These are phyloP conservation scores for Fusarium liriodendri DNA, from an alignment of 2,329 filamentous ascomycete genomes.

Conservation along the genomic window DNA sequence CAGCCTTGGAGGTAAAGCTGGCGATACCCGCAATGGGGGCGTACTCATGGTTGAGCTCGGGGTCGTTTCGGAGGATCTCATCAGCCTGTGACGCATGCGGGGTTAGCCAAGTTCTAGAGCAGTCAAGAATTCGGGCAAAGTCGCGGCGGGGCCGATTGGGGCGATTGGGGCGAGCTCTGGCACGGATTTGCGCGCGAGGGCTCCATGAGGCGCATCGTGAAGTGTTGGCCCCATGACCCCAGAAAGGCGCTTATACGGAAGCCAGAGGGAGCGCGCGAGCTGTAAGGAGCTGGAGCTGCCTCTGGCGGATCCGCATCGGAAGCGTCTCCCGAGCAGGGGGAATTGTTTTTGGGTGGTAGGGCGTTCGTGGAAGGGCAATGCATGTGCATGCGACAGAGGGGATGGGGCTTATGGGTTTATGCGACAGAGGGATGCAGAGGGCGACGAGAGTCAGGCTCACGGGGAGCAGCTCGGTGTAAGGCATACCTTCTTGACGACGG, in stretches of 20 bases:
- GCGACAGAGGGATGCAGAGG: conserved; percentile 6
- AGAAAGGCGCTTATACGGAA: conserved; percentile 24
- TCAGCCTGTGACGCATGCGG: conserved; percentile 75
- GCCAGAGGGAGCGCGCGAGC: conserved; percentile 5
- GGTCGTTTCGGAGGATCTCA: conserved; percentile 87
- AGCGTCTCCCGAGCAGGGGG: not conserved
- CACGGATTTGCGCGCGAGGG: conserved; percentile 21
- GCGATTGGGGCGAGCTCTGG: conserved; percentile 26
- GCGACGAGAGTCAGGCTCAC: conserved; percentile 11
- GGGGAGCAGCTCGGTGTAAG: conserved; percentile 8
- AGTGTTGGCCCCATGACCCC: conserved; percentile 34
- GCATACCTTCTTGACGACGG: conserved; percentile 92
- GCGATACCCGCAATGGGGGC: conserved; percentile 92
- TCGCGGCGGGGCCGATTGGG: conserved; percentile 21
- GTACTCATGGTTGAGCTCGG: conserved; percentile 96
- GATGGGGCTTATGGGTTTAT: conserved; percentile 8
- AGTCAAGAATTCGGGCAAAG: conserved; percentile 8
- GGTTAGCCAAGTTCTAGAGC: conserved; percentile 37
- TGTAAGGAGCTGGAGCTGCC: conserved; percentile 10
- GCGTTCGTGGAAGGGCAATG: conserved; percentile 15
- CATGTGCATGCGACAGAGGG: conserved; percentile 13
- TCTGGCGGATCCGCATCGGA: conserved; percentile 20
- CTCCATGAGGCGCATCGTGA: conserved; percentile 25
- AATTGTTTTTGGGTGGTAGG: conserved; percentile 1
- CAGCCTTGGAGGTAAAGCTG: conserved; percentile 88